A percentile compares a stretch with the other conserved stretches of the same genome.
Evolutionary conservation across 2,329 filamentous ascomycete species (phyloP).

Genomic region (Sporothrix variecibatus): DNA sequence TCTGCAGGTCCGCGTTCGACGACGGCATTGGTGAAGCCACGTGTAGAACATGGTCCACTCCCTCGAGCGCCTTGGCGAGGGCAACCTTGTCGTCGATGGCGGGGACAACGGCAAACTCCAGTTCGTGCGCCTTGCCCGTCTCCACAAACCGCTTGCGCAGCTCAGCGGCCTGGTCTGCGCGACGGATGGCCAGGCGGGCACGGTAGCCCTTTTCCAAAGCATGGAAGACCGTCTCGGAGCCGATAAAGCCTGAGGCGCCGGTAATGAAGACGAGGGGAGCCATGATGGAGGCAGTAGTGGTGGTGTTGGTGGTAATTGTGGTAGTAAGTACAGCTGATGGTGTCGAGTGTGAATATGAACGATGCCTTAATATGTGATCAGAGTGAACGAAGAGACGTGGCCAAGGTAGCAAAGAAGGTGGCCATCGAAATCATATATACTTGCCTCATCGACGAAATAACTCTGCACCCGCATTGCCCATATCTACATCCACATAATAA

Average conservation of each 20-base stretch:
- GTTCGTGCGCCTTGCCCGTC: background rate
- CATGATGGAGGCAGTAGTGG: background rate
- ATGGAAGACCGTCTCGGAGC: slow-evolving; percentile 31
- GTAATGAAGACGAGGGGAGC: slow-evolving; percentile 29
- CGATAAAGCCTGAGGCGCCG: slow-evolving; percentile 36
- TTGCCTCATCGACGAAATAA: too few species aligned
- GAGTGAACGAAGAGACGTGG: too few species aligned
- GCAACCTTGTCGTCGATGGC: background rate
- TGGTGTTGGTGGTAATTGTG: background rate
- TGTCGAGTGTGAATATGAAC: too few species aligned
- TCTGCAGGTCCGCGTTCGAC: background rate
- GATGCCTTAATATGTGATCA: too few species aligned
- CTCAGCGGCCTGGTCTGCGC: background rate
- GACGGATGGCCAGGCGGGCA: slow-evolving; percentile 18
- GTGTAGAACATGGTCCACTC: slow-evolving; percentile 20
- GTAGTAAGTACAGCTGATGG: background rate
- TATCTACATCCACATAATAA: too few species aligned
- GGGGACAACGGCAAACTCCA: slow-evolving; percentile 18
- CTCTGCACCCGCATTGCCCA: too few species aligned
- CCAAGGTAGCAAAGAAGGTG: too few species aligned
- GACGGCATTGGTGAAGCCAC: slow-evolving; percentile 21
- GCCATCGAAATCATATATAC: too few species aligned
- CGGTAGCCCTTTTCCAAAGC: slow-evolving; percentile 18
- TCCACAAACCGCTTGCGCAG: background rate
- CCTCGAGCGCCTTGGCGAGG: background rate